These are phyloP conservation scores for Vitis vinifera DNA, from an alignment of 164 flowering plant genomes.

Conservation along the genomic window ASM3070453v1 NC_081815.1:13613001-13613500, in stretches of 20 bases:
- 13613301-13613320: background rate
- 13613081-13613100: no score
- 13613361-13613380: background rate
- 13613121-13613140: background rate
- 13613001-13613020: no score
- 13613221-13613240: background rate
- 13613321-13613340: background rate
- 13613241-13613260: slow-evolving; percentile 10
- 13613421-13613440: slow-evolving; percentile 1
- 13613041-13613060: no score
- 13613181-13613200: slow-evolving; percentile 1
- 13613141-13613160: background rate
- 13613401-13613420: slow-evolving; percentile 1
- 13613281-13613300: slow-evolving; percentile 5
- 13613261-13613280: background rate
- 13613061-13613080: no score
- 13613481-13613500: background rate
- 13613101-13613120: background rate
- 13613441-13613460: background rate
- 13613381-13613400: background rate
- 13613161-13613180: slow-evolving; percentile 5
- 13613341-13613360: background rate
- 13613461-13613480: slow-evolving; percentile 10
- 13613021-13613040: no score
- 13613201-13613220: background rate